These are phyloP conservation scores for Tulasnella sp. DNA, from an alignment of 768 basidiomycete genomes.

Conservation along the genomic window DNA sequence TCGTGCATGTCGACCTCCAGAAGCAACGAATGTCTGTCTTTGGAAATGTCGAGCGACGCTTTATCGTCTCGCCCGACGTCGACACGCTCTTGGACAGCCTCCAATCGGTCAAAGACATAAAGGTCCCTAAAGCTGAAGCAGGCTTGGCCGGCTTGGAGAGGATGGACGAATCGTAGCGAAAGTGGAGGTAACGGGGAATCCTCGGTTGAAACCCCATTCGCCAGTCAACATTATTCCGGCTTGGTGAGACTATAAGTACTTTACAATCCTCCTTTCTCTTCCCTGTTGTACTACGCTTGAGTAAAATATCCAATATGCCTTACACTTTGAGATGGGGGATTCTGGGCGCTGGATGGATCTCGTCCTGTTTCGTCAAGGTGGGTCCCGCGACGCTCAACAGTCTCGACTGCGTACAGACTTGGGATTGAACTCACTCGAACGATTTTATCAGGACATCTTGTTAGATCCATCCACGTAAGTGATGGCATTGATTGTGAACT, in stretches of 20 bases:
- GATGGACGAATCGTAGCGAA: slow-evolving; percentile 22
- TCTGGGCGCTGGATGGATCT: slow-evolving; percentile 79
- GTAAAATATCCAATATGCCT: slow-evolving; percentile 12
- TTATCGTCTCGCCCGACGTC: slow-evolving; percentile 81
- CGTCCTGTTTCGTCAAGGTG: slow-evolving; percentile 69
- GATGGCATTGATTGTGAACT: neutral
- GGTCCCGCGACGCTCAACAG: slow-evolving; percentile 26
- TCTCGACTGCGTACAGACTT: neutral
- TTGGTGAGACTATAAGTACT: slow-evolving; percentile 16
- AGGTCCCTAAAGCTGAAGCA: slow-evolving; percentile 19
- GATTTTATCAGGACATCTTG: slow-evolving; percentile 61
- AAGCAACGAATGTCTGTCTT: slow-evolving; percentile 68
- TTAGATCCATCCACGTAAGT: slow-evolving; percentile 72
- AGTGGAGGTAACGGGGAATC: slow-evolving; percentile 2
- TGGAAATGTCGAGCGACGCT: slow-evolving; percentile 86
- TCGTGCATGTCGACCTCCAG: slow-evolving; percentile 67
- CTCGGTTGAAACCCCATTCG: slow-evolving; percentile 21
- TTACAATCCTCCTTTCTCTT: neutral
- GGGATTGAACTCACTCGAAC: neutral
- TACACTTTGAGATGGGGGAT: slow-evolving; percentile 65
- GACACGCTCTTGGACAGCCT: slow-evolving; percentile 71
- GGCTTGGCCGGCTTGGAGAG: slow-evolving; percentile 28
- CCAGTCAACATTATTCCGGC: slow-evolving; percentile 5
- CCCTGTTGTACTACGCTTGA: neutral
- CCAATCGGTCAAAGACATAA: slow-evolving; percentile 45